Evolutionary conservation across 2,329 filamentous ascomycete species (phyloP).

Genomic region (Penicillium sp.): DNA sequence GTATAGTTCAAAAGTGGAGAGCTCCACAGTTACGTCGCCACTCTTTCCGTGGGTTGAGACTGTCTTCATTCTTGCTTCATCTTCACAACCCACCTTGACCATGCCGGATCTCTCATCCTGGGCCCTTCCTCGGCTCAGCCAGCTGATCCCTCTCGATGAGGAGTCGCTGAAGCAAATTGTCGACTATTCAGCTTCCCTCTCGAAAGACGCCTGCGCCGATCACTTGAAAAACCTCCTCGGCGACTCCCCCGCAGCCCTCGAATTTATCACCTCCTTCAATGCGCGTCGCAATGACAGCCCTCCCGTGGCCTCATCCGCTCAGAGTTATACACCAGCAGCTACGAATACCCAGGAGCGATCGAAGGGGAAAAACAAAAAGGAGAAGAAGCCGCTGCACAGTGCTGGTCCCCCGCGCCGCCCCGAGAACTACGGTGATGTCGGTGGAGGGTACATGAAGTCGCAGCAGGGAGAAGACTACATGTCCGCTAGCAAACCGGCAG

Average conservation of each 20-base stretch:
- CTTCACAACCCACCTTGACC: not conserved
- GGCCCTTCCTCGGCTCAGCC: constrained; percentile 71
- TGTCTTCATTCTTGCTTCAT: not conserved
- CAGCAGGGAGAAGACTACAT: constrained; percentile 73
- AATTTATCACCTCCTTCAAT: constrained; percentile 76
- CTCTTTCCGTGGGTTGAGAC: not conserved
- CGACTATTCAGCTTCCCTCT: constrained; percentile 75
- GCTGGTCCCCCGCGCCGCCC: constrained; percentile 63
- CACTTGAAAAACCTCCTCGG: constrained; percentile 88
- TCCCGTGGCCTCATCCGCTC: constrained; percentile 14
- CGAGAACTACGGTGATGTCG: constrained; percentile 64
- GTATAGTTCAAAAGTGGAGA: constrained; percentile 7
- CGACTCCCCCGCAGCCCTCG: constrained; percentile 73
- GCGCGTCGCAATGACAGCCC: constrained; percentile 53
- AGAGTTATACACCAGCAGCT: constrained; percentile 7
- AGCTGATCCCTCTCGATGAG: constrained; percentile 81
- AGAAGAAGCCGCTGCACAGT: constrained; percentile 62
- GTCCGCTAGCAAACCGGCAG: constrained; percentile 46
- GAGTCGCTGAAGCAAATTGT: constrained; percentile 82
- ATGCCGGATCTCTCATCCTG: constrained; percentile 47
- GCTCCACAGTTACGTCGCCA: not conserved
- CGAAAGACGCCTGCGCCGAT: constrained; percentile 74
- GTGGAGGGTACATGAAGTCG: constrained; percentile 76
- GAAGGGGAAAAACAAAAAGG: constrained; percentile 54
- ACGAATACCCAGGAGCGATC: constrained; percentile 9